Percentiles rank a stretch among this genome's conserved stretches.
These are phyloP conservation scores for Medicago lupulina DNA, from an alignment of 306 rosid species.

Conservation along the genomic window DNA sequence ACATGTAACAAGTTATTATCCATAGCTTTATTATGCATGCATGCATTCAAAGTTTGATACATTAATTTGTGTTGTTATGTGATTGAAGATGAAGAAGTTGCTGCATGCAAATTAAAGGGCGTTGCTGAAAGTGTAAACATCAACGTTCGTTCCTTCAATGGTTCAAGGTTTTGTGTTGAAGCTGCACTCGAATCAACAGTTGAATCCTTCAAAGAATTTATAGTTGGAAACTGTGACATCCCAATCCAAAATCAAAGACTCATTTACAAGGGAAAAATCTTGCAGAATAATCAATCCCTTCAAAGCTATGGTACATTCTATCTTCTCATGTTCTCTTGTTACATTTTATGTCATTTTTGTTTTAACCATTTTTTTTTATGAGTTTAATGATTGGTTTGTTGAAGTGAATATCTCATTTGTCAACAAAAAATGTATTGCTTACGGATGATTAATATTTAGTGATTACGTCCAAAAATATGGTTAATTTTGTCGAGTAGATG, in stretches of 20 bases:
- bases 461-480: too few relatives aligned
- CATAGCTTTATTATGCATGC: neutral
- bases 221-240: slow-evolving; percentile 55
- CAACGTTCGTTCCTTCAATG: slow-evolving; percentile 71
- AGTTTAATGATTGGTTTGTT: neutral
- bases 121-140: slow-evolving; percentile 45
- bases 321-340: neutral
- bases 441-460: neutral
- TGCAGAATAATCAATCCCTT: slow-evolving; percentile 75
- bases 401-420: neutral
- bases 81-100: neutral
- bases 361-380: too few relatives aligned
- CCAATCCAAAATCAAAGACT: slow-evolving; percentile 72
- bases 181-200: slow-evolving; percentile 60
- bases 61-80: neutral
- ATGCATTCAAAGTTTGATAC: neutral
- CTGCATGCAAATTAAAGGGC: neutral
- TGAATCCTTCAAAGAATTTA: slow-evolving; percentile 54
- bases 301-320: slow-evolving; percentile 66
- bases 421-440: neutral
- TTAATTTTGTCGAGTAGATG: too few relatives aligned
- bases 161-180: slow-evolving; percentile 62
- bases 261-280: slow-evolving; percentile 80
- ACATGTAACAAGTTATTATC: too few relatives aligned
- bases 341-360: neutral